phyloP scores from a whole-genome alignment of 306 rosid species.

The Ceratonia siliqua region DNA sequence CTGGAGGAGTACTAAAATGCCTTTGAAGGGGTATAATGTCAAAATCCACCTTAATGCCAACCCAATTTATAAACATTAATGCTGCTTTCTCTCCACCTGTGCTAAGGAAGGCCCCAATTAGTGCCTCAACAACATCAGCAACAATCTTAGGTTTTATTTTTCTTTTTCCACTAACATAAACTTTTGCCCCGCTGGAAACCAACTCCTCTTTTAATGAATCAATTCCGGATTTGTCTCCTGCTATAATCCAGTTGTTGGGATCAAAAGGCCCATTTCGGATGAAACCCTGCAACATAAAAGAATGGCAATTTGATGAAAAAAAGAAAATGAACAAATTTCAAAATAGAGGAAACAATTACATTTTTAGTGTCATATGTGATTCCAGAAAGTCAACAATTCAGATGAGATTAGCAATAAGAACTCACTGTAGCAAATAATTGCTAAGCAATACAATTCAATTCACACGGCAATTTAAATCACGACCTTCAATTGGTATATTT shows the following conservation, averaged over 20 bases:
- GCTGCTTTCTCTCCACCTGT: constrained; percentile 75
- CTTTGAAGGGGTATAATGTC: constrained; percentile 47
- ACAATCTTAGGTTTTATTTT: constrained; percentile 56
- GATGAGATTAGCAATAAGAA: not conserved
- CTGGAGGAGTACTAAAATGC: constrained; percentile 36
- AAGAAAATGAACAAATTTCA: not conserved
- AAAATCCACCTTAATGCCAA: constrained; percentile 70
- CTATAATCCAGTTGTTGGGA: constrained; percentile 67
- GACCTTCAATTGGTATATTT: not conserved
- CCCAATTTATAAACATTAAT: constrained; percentile 61
- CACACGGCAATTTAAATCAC: not conserved
- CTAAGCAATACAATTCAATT: constrained; percentile 8
- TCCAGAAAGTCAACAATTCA: not conserved
- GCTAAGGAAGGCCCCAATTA: constrained; percentile 84
- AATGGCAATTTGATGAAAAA: not conserved
- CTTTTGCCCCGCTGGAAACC: constrained; percentile 22
- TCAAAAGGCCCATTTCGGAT: constrained; percentile 63
- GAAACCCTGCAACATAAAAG: constrained; percentile 68
- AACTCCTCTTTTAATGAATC: constrained; percentile 42
- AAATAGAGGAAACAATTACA: not conserved
- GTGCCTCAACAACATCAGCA: constrained; percentile 93
- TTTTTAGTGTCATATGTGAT: not conserved
- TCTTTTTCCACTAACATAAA: constrained; percentile 47
- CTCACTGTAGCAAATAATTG: not conserved
- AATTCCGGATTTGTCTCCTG: constrained; percentile 49